Base-by-base conservation (phyloP, 768 basidiomycete genomes). In the Trametes maxima region DNA sequence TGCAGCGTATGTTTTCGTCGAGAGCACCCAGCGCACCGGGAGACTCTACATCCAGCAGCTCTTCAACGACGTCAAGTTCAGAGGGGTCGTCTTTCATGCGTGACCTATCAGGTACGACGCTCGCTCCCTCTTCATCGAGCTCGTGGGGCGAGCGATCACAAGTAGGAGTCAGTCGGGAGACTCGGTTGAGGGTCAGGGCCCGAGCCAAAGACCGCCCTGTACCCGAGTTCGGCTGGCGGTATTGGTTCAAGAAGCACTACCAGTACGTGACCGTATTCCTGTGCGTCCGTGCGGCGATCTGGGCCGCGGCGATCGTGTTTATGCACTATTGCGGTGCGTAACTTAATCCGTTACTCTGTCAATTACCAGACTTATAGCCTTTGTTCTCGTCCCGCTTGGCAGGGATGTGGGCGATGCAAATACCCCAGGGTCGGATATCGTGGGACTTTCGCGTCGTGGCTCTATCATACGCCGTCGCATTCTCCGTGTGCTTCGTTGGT, bases 401-500 rank as follows among this genome's bases (percentile, higher is more conserved):
- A 70, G 70, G 71, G 0, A 72, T 72, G 71, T 70, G 69, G 71
- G 71, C 71, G 4, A 72, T 72, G 71, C 49, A 65, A 16, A 66
- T 72, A 13, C 69, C 71, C 10, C 44, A 58, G 7, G 71, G 71
- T 1, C 67, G 67, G 6, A 67, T 72, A 14, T 49, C 39, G 19
- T 72, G 71, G 71, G 49, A 68, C 44, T 28, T 58, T 52, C 40
- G 44, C 10, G 54, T 69, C n/a, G 69, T 70, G 10, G 56, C 65
- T 0, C 62, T 72, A 1, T 72, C 71, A 5, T 72, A 72, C 53
- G 47, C 62, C 1, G 70, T 70, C 48, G 70, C 70, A 4, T 69
- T 72, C 53, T 19, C 64, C 12, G 56, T 72, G 14, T 72, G 67
- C 44, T 68, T 70, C 45, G 54, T 72, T 14, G 69, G 64, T 6